phyloP scores from a whole-genome alignment of 495 filamentous ascomycete species.

The Filosporella fistucella region DNA sequence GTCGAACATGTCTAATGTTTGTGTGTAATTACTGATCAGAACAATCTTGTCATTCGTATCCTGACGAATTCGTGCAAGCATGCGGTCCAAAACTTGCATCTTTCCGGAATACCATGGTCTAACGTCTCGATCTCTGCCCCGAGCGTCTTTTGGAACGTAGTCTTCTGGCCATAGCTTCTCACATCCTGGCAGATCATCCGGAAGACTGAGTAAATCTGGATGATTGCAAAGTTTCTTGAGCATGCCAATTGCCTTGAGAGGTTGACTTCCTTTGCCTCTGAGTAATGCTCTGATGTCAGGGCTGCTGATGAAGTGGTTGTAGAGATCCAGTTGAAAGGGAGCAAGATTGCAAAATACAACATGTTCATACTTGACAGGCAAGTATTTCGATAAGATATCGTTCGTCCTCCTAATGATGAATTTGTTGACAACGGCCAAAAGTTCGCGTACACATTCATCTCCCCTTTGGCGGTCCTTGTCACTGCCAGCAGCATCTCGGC shows the following conservation, averaged over 20 bases:
- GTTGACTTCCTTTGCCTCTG: slow-evolving; percentile 91
- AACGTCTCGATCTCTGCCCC: slow-evolving; percentile 87
- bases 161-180: slow-evolving; percentile 82
- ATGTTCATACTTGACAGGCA: slow-evolving; percentile 98
- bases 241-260: slow-evolving; percentile 91
- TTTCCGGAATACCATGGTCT: slow-evolving; percentile 98
- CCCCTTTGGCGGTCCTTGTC: slow-evolving; percentile 80
- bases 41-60: slow-evolving; percentile 99
- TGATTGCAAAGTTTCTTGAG: slow-evolving; percentile 99
- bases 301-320: slow-evolving; percentile 94
- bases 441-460: slow-evolving; percentile 76
- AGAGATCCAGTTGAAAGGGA: slow-evolving; percentile 86
- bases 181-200: slow-evolving; percentile 81
- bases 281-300: slow-evolving; percentile 92
- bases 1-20: slow-evolving; percentile 94
- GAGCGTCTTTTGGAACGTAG: slow-evolving; percentile 79
- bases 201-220: slow-evolving; percentile 84
- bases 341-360: slow-evolving; percentile 99
- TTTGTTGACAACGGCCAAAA: slow-evolving; percentile 86
- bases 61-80: slow-evolving; percentile 93
- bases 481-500: slow-evolving; percentile 85
- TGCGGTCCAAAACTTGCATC: slow-evolving; percentile 96
- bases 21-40: slow-evolving; percentile 96
- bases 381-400: slow-evolving; percentile 96
- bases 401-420: slow-evolving; percentile 99